Base-by-base conservation (phyloP, 257 asterid species). In the Verbena officinalis region DNA sequence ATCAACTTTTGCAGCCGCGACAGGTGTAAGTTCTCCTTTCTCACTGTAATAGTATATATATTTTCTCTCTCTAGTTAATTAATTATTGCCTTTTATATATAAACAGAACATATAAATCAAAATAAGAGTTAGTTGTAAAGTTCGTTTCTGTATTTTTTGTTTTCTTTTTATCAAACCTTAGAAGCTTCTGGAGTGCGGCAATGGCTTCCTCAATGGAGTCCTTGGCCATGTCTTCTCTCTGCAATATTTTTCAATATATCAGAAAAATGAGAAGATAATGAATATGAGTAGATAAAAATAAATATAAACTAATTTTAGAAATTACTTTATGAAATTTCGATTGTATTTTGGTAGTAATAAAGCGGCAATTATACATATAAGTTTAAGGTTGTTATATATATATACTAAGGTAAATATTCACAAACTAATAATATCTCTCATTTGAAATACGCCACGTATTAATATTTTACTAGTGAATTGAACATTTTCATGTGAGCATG, bases 201-300 rank as follows among this genome's bases (percentile, higher is more conserved):
- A 92, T 79, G 86, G 98, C 98, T 46, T 82, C 85, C 77, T 87
- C 97, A 68, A 79, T 81, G 13, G 89, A 62, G 55, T 83, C 88
- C 34, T 81, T 86, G 5, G 80, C 84, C 96, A 89, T 87, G 53
- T 89, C 91, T 82, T 87, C 89, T 78, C 73, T 85, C 98, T 92
- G 91, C 81, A 77, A 65, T n/a, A 0, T 36, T 58, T 54, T 52
- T 30, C 53, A 65, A 16, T 38, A 13, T 30, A 23, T 64, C 49
- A 52, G 49, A 53, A 17, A 71, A 22, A n/a, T 38, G 15, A 50
- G 48, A 49, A 23, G 4, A 27, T 13, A 13, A 11, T 42, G 1
- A 11, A 9, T 3, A 21, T 3, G n/a, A n/a, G n/a, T n/a, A n/a
- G n/a, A n/a, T n/a, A n/a, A n/a, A n/a, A n/a, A n/a, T n/a, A n/a